Conservation (phyloP, 2,329 filamentous ascomycete genomes). For the Arthroderma sp. region DNA sequence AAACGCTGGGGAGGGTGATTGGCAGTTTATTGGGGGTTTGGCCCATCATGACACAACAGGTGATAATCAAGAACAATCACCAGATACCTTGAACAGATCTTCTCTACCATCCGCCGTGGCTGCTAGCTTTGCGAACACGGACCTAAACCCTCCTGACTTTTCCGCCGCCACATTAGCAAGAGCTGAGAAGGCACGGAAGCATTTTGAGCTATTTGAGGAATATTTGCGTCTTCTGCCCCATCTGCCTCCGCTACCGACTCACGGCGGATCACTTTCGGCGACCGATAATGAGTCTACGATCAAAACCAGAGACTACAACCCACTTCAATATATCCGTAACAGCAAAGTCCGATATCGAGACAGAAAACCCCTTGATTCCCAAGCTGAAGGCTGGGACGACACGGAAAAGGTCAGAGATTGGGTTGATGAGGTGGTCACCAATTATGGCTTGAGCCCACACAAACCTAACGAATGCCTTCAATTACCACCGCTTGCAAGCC, state of each 20-base stretch:
- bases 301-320: slow-evolving; percentile 62
- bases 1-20: too few species aligned
- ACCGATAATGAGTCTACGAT: slow-evolving; percentile 13
- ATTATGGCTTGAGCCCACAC: slow-evolving; percentile 30
- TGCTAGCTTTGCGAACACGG: slow-evolving; percentile 11
- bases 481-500: slow-evolving; percentile 30
- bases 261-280: neutral
- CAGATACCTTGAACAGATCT: neutral
- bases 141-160: slow-evolving; percentile 36
- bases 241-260: slow-evolving; percentile 51
- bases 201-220: slow-evolving; percentile 74
- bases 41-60: neutral
- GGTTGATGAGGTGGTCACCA: slow-evolving; percentile 55
- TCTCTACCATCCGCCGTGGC: neutral
- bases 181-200: slow-evolving; percentile 69
- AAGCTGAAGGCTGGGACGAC: slow-evolving; percentile 65
- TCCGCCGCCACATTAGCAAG: slow-evolving; percentile 69
- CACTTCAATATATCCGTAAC: slow-evolving; percentile 83
- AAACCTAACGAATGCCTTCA: slow-evolving; percentile 32
- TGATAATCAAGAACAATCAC: neutral
- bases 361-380: slow-evolving; percentile 58
- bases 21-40: neutral
- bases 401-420: slow-evolving; percentile 57
- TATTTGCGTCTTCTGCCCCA: slow-evolving; percentile 69
- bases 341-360: slow-evolving; percentile 71